phyloP scores from a whole-genome alignment of 345 rosid genomes.

The Syzygium oleosum region DNA sequence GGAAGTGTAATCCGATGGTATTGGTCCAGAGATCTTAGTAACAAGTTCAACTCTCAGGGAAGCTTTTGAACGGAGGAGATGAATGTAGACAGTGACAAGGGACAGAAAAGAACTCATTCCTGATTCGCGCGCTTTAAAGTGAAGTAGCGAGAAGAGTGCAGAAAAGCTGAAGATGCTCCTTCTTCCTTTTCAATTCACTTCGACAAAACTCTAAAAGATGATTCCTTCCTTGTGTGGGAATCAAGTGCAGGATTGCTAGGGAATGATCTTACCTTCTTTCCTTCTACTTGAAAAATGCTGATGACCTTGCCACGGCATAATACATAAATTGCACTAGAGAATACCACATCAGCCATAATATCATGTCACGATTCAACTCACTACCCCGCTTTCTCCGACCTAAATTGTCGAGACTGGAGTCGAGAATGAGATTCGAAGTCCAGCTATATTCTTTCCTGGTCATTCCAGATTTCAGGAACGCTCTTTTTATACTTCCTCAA shows the following conservation, averaged over 20 bases:
- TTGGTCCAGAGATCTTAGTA: background rate
- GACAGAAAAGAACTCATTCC: background rate
- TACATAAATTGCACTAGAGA: background rate
- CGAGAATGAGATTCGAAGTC: background rate
- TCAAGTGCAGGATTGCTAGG: background rate
- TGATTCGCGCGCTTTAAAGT: background rate
- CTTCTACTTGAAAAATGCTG: background rate
- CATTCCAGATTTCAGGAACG: background rate
- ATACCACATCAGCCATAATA: background rate
- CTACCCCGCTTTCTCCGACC: background rate
- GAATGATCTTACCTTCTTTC: background rate
- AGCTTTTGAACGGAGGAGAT: background rate
- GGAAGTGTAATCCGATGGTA: background rate
- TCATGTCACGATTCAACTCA: background rate
- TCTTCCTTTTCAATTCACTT: background rate
- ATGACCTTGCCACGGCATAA: background rate
- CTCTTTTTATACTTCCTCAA: background rate
- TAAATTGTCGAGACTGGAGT: background rate
- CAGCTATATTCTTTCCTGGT: background rate
- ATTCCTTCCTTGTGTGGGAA: conserved; percentile 16
- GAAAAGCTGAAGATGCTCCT: conserved; percentile 17
- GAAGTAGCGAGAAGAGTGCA: background rate
- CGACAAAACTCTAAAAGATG: conserved; percentile 2
- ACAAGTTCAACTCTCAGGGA: background rate
- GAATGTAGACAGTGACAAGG: background rate